A percentile compares a stretch with the other conserved stretches of the same genome.
These are phyloP conservation scores for Phylloporus rhodoxanthus DNA, from an alignment of 768 basidiomycete genomes.

Conservation along the genomic window DNA sequence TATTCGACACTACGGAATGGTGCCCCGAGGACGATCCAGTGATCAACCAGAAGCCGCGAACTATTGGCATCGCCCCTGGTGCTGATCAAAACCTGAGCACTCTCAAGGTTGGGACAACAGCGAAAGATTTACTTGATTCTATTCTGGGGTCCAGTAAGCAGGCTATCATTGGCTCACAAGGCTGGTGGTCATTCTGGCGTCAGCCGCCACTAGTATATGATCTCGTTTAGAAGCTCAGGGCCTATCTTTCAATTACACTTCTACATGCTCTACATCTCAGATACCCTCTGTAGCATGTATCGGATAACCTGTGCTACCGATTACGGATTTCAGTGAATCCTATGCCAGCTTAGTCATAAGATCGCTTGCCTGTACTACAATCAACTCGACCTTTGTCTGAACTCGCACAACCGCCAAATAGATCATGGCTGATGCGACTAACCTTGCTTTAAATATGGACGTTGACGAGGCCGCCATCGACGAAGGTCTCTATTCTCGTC, in stretches of 20 bases:
- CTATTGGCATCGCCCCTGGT: constrained; percentile 28
- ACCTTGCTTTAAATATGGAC: constrained; percentile 58
- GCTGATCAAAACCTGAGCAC: constrained; percentile 3
- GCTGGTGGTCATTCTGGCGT: background rate
- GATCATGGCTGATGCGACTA: constrained; percentile 35
- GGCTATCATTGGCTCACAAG: background rate
- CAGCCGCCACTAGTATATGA: background rate
- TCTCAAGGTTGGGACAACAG: constrained; percentile 12
- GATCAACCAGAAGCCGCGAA: constrained; percentile 24
- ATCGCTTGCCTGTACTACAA: background rate
- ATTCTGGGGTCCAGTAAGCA: constrained; percentile 18
- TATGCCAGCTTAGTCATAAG: background rate
- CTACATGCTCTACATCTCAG: background rate
- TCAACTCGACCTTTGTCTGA: constrained; percentile 4
- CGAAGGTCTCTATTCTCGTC: constrained; percentile 90
- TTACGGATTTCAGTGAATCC: background rate
- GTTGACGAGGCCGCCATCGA: constrained; percentile 85
- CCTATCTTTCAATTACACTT: too few species aligned
- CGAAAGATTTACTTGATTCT: constrained; percentile 24
- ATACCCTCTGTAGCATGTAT: background rate
- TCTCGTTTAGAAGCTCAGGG: background rate
- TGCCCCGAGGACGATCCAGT: constrained; percentile 29
- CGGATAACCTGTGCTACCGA: background rate
- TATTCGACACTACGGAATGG: constrained; percentile 21
- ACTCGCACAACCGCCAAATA: constrained; percentile 1